Base-by-base conservation (phyloP, 768 basidiomycete species). In the Mycena latifolia region DNA sequence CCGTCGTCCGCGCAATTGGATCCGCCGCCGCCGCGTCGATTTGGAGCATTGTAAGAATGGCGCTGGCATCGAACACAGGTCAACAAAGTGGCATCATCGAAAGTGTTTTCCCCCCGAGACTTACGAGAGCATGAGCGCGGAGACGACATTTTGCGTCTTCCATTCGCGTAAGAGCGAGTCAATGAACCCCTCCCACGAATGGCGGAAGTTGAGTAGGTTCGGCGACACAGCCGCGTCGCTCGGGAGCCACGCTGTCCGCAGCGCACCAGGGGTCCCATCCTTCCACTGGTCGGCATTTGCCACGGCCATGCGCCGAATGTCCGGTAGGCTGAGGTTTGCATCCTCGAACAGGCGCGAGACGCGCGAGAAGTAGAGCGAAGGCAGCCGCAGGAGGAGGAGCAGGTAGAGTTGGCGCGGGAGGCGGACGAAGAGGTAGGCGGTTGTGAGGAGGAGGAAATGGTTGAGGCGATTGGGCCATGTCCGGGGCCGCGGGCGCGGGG, bases 81-180 rank as follows among this genome's bases (percentile, higher is more conserved):
- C 15, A 54, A 29, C 4, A 10, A 10, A 28, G n/a, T 1, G 5
- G 25, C n/a, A n/a, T n/a, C n/a, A 55, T 6, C 25, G 35, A 2
- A 18, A 10, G 35, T 37, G 14, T 15, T 5, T 22, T 35, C 14
- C 33, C 33, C 14, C n/a, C n/a, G n/a, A 6, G 3, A 61, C 64
- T 20, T 35, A 69, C 68, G 68, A 62, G 4, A 69, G 37, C 60
- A 69, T 61, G 47, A 88, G 69, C 6, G 85, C 88, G 22, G 85
- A 86, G 12, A 88, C 81, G 27, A 88, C 78, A 63, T 88, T 88
- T 37, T 87, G 72, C 12, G 87, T 88, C 77, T 88, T 88, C 86
- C 86, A 88, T 69, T 87, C 87, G 9, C 84, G 79, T 63, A 87
- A 59, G 1, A 66, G 37, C 2, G 68, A 57, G 29, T 69, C 68